These are phyloP conservation scores for Boletellus emodensis DNA, from an alignment of 768 basidiomycete species.

Conservation along the genomic window DNA sequence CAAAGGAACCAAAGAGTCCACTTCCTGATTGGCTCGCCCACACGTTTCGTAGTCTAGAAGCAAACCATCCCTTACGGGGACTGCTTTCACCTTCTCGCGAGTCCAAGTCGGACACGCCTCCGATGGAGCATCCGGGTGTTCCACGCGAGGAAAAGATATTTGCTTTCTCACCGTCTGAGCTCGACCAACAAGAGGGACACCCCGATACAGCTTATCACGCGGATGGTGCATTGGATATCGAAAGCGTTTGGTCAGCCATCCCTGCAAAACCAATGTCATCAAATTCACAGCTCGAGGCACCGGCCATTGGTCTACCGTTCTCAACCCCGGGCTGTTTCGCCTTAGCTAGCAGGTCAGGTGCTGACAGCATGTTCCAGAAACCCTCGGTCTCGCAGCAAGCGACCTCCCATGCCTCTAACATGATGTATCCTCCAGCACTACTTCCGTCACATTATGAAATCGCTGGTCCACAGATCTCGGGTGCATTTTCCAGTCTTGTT, in stretches of 20 bases:
- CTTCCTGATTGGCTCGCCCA: slow-evolving; percentile 56
- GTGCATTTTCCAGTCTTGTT: slow-evolving; percentile 4
- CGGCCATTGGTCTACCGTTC: slow-evolving; percentile 13
- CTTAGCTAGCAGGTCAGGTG: slow-evolving; percentile 2
- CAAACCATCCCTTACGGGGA: slow-evolving; percentile 32
- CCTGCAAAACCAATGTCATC: not conserved
- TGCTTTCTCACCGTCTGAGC: slow-evolving; percentile 27
- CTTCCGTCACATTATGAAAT: slow-evolving; percentile 10
- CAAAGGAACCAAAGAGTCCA: slow-evolving; percentile 21
- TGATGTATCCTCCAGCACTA: slow-evolving; percentile 8
- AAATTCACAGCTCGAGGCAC: not conserved
- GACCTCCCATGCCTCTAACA: slow-evolving; percentile 5
- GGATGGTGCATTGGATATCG: not conserved
- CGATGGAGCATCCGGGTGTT: slow-evolving; percentile 1
- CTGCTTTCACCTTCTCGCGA: slow-evolving; percentile 25
- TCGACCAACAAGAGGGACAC: slow-evolving; percentile 8
- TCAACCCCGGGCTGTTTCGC: slow-evolving; percentile 25
- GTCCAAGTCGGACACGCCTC: not conserved
- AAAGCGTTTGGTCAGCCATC: not conserved
- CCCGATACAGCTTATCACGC: not conserved
- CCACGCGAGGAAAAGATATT: slow-evolving; percentile 20
- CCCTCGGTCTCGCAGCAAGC: slow-evolving; percentile 7
- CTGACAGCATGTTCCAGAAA: slow-evolving; percentile 1
- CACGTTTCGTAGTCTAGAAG: slow-evolving; percentile 46
- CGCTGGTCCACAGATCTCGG: slow-evolving; percentile 1